These are phyloP conservation scores for Emericellopsis cladophorae DNA, from an alignment of 2,329 filamentous ascomycete species.

Conservation along the genomic window DNA sequence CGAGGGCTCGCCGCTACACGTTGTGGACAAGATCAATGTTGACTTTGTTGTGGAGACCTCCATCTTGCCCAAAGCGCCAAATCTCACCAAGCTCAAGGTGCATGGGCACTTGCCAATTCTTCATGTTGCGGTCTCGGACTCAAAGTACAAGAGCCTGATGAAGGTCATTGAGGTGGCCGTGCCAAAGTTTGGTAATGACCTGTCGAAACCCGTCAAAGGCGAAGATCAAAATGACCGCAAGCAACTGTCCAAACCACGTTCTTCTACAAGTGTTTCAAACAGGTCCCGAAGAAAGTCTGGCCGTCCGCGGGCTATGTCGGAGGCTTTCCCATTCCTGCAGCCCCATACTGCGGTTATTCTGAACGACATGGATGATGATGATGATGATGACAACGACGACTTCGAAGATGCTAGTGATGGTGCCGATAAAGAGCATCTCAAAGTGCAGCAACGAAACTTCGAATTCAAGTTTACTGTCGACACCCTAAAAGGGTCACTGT, in stretches of 20 bases:
- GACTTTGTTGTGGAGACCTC: conserved; percentile 94
- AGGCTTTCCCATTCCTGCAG: conserved; percentile 61
- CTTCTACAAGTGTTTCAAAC: conserved; percentile 31
- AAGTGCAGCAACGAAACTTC: conserved; percentile 80
- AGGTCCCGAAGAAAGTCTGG: conserved; percentile 29
- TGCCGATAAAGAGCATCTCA: conserved; percentile 42
- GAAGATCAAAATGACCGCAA: background rate
- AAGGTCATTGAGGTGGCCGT: conserved; percentile 90
- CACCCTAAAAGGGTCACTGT: conserved; percentile 84
- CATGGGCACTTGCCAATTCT: conserved; percentile 86
- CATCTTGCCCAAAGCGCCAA: conserved; percentile 90
- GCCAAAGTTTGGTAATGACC: conserved; percentile 55
- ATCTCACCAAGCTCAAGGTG: conserved; percentile 81
- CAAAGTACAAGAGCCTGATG: conserved; percentile 96
- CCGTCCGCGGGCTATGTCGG: conserved; percentile 46
- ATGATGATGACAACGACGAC: conserved; percentile 44
- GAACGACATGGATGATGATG: conserved; percentile 61
- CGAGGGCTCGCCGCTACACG: conserved; percentile 62
- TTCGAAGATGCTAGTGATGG: conserved; percentile 57
- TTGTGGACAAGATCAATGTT: conserved; percentile 95
- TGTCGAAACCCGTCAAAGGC: too few species aligned
- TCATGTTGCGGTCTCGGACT: conserved; percentile 83
- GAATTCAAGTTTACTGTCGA: conserved; percentile 97
- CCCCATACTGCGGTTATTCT: conserved; percentile 67
- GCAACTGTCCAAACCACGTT: conserved; percentile 23